phyloP scores from a whole-genome alignment of 129 eudicot species.

The Pseudognaphalium luteoalbum region DNA sequence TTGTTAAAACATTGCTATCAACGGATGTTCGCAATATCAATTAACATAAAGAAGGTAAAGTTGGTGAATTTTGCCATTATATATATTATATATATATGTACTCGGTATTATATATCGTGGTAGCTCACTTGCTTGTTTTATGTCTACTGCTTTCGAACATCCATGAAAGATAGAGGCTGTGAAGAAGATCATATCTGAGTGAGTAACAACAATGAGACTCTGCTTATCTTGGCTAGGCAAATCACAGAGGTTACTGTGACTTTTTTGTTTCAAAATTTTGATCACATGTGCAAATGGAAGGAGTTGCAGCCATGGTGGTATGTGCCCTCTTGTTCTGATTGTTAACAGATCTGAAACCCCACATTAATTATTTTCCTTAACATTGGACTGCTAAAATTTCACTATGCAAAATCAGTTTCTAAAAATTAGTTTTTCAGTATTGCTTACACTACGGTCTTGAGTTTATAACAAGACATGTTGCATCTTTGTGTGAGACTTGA shows the following conservation, averaged over 20 bases:
- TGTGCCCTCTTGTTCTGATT: constrained; percentile 17
- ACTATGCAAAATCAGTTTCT: no score
- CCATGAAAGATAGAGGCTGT: neutral
- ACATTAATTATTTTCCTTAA: no score
- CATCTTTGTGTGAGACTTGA: neutral
- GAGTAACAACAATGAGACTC: neutral
- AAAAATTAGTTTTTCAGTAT: no score
- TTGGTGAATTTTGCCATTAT: neutral
- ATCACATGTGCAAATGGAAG: constrained; percentile 15
- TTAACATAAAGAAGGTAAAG: neutral
- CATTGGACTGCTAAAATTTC: no score
- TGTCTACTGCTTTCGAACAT: neutral
- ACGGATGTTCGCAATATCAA: neutral
- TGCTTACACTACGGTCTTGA: no score
- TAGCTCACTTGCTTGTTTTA: no score
- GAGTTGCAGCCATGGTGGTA: constrained; percentile 43
- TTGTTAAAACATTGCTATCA: neutral
- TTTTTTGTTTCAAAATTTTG: neutral
- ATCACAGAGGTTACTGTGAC: constrained; percentile 5
- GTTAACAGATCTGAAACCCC: constrained; percentile 6
- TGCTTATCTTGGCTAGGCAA: constrained; percentile 39
- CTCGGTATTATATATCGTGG: no score
- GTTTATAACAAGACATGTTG: no score
- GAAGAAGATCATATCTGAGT: constrained; percentile 2
- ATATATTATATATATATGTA: no score